These are phyloP conservation scores for Penicillium canescens DNA, from an alignment of 495 filamentous ascomycete species.

Conservation along the genomic window DNA sequence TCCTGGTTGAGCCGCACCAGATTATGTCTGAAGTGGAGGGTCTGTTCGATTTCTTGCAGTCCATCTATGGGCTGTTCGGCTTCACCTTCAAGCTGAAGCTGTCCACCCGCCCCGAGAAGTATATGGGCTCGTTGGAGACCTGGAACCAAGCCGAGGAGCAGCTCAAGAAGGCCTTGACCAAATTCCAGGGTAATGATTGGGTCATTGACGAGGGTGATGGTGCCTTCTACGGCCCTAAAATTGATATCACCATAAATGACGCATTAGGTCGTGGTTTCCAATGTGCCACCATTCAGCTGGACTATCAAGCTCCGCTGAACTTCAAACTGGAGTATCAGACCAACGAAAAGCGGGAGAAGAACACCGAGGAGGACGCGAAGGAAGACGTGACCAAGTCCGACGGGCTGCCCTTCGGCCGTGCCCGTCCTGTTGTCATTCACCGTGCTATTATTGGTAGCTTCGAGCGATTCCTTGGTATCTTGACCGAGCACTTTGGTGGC, in stretches of 20 bases:
- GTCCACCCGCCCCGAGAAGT: conserved; percentile 92
- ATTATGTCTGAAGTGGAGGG: conserved; percentile 81
- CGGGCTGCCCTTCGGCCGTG: conserved; percentile 63
- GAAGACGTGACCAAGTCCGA: conserved; percentile 34
- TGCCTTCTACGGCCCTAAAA: conserved; percentile 96
- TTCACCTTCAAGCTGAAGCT: conserved; percentile 97
- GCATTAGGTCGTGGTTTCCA: conserved; percentile 77
- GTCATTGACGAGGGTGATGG: conserved; percentile 90
- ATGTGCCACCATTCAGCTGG: conserved; percentile 96
- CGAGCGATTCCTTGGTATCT: conserved; percentile 91
- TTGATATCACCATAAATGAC: conserved; percentile 89
- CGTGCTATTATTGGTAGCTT: conserved; percentile 91
- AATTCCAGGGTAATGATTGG: conserved; percentile 80
- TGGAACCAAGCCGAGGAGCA: conserved; percentile 86
- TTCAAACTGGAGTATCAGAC: conserved; percentile 85
- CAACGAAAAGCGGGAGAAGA: conserved; percentile 53
- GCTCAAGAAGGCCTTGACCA: conserved; percentile 72
- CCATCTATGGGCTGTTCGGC: conserved; percentile 85
- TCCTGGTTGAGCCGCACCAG: conserved; percentile 73
- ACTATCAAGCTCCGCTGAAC: conserved; percentile 87
- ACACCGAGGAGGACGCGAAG: conserved; percentile 33
- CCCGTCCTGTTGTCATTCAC: conserved; percentile 95
- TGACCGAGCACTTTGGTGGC: conserved; percentile 92
- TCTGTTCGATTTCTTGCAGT: conserved; percentile 82
- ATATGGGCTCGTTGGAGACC: conserved; percentile 78